phyloP scores from a whole-genome alignment of 768 basidiomycete species.

The Mycena maculata region DNA sequence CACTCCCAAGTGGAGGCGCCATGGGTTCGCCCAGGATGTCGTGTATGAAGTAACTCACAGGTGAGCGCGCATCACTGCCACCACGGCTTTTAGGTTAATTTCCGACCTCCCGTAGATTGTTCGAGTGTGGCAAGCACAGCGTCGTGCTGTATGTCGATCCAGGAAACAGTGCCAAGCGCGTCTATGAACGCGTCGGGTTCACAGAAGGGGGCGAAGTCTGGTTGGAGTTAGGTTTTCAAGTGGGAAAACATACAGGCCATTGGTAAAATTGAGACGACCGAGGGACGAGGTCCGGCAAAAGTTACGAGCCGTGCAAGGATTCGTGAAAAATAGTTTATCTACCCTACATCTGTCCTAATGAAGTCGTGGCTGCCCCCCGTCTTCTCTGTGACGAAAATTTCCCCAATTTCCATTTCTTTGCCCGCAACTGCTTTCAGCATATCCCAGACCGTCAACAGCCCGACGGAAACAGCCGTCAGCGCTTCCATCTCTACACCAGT shows the following conservation, averaged over 20 bases:
- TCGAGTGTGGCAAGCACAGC: conserved; percentile 56
- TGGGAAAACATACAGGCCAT: conserved; percentile 59
- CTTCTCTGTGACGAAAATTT: conserved; percentile 74
- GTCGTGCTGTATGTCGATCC: conserved; percentile 68
- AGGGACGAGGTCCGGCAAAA: too few species aligned
- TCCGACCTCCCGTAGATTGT: conserved; percentile 47
- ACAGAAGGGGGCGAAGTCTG: conserved; percentile 60
- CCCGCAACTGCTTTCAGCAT: conserved; percentile 94
- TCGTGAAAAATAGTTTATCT: not conserved
- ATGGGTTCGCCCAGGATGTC: conserved; percentile 63
- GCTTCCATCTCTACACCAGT: conserved; percentile 97
- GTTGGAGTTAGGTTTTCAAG: conserved; percentile 67
- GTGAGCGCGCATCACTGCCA: conserved; percentile 46
- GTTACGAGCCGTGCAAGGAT: too few species aligned
- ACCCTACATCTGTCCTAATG: conserved; percentile 37
- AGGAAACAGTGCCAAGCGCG: conserved; percentile 60
- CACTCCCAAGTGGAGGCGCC: conserved; percentile 54
- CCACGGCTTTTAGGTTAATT: conserved; percentile 22
- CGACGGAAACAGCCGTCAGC: conserved; percentile 82
- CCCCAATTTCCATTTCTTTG: conserved; percentile 84
- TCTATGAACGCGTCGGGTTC: conserved; percentile 68
- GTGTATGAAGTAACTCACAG: conserved; percentile 59
- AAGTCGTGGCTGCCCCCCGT: conserved; percentile 78
- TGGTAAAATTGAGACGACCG: conserved; percentile 55
- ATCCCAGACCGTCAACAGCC: conserved; percentile 89